A percentile compares a stretch with the other conserved stretches of the same genome.
Conservation (phyloP, 2,329 filamentous ascomycete genomes). For the Chrysosporium queenslandicum region DNA sequence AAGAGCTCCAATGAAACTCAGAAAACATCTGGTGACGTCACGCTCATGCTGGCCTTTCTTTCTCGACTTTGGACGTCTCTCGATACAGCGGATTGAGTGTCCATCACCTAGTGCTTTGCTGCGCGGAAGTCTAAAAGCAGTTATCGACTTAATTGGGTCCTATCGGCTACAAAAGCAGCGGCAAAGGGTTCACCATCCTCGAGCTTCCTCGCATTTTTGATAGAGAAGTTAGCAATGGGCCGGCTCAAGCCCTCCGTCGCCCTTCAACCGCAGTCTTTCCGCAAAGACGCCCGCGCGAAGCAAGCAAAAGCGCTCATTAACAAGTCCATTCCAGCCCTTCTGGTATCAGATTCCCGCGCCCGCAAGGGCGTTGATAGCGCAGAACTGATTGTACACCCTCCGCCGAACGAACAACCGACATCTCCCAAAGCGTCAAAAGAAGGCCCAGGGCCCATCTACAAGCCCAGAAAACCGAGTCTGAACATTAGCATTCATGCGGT, state of each 20-base stretch:
- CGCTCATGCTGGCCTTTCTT: no score
- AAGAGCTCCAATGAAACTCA: no score
- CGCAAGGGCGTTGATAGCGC: conserved; percentile 9
- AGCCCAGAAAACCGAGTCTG: not conserved
- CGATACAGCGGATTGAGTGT: no score
- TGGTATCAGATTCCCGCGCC: conserved; percentile 5
- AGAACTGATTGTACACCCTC: conserved; percentile 9
- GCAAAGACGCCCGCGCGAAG: conserved; percentile 13
- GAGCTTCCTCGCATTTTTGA: no score
- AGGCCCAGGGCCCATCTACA: not conserved
- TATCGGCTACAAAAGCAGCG: no score
- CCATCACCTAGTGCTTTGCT: no score
- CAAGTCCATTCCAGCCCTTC: conserved; percentile 11
- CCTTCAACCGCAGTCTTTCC: conserved; percentile 9
- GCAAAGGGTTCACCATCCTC: no score
- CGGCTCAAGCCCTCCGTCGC: conserved; percentile 6
- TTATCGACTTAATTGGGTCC: no score
- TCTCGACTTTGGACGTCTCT: no score
- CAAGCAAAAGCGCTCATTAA: conserved; percentile 12
- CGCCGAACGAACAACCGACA: not conserved
- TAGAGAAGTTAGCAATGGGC: conserved; percentile 9
- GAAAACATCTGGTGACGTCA: no score
- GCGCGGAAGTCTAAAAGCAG: no score
- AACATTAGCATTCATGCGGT: not conserved
- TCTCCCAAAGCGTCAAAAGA: not conserved